Conservation (phyloP, 768 basidiomycete genomes). For the Auriscalpium orientale region DNA sequence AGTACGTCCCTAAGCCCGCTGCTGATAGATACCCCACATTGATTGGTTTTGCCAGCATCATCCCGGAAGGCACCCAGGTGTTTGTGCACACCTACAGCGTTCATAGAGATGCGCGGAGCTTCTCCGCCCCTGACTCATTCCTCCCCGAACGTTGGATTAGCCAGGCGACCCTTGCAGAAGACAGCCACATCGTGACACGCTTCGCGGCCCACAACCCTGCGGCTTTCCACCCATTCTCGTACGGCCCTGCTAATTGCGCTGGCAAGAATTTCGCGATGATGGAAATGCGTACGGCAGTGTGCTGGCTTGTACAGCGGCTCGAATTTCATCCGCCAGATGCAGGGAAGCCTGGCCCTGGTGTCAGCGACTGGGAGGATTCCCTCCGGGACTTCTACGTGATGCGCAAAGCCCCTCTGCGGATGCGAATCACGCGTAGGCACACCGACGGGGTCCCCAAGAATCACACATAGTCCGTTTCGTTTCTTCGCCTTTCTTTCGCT, state of each 20-base stretch:
- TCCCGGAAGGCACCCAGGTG: conserved; percentile 12
- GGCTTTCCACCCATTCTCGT: conserved; percentile 38
- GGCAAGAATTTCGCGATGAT: conserved; percentile 36
- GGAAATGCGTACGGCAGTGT: conserved; percentile 34
- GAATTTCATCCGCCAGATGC: conserved; percentile 14
- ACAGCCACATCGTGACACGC: conserved; percentile 1
- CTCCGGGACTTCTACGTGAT: conserved; percentile 8
- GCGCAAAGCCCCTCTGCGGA: conserved; percentile 2
- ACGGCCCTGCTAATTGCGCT: conserved; percentile 34
- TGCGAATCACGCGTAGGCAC: neutral
- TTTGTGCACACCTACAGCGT: conserved; percentile 11
- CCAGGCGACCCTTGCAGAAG: neutral
- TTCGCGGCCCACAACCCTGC: conserved; percentile 18
- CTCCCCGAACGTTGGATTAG: conserved; percentile 10
- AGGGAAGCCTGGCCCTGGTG: neutral
- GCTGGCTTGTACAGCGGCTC: conserved; percentile 30
- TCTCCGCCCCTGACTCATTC: conserved; percentile 7
- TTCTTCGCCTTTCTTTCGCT: too few species aligned
- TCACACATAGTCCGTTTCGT: too few species aligned
- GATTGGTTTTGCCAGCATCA: neutral
- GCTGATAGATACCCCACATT: too few species aligned
- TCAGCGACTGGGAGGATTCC: conserved; percentile 4
- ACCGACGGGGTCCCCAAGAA: neutral
- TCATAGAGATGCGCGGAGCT: conserved; percentile 9
- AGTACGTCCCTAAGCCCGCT: neutral